Base-by-base conservation (phyloP, 305 asterid genomes). In the Fraxinus platypoda region DNA sequence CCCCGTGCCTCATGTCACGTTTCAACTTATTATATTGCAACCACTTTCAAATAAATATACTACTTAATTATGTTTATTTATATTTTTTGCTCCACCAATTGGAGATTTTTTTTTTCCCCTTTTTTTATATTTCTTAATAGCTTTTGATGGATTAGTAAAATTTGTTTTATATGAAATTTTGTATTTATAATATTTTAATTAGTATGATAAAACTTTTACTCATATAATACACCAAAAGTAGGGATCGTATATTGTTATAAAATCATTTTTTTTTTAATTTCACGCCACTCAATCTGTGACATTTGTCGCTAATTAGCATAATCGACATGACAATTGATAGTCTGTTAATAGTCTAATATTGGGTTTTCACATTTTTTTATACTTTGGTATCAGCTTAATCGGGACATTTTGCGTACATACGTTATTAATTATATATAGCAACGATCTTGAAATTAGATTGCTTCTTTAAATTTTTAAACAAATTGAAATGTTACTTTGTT, bases 1-100 rank as follows among this genome's bases (percentile, higher is more conserved):
- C 94, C 96, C 96, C 98, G 95, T 92, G 98, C 96, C 94, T 85
- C 85, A 83, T 86, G 87, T 83, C 88, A 82, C 78, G 82, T 87
- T 86, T 83, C 75, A 46, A 76, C 52, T 78, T 76, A 78, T 6
- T 76, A 57, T 54, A 49, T 33, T 59, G 64, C 74, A 46, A 68
- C 84, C 88, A 70, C 84, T 88, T 83, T 73, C 86, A 89, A 52
- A 87, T 72, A 82, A 83, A 66, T 66, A 68, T 28, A 21, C 0
- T 68, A 68, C 37, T 68, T 52, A 13, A 49, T 13, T 49, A 4
- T 13, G 19, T 49, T 49, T 49, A 49, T 49, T 49, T 49, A 49
- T 13, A 49, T 49, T 49, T 49, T 49, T 49, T 49, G 59, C 17
- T 49, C 59, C 21, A 49, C 59, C 59, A 15, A 17, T 49, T 49